phyloP scores from a whole-genome alignment of 768 basidiomycete species.

The Pluteus cervinus region DNA sequence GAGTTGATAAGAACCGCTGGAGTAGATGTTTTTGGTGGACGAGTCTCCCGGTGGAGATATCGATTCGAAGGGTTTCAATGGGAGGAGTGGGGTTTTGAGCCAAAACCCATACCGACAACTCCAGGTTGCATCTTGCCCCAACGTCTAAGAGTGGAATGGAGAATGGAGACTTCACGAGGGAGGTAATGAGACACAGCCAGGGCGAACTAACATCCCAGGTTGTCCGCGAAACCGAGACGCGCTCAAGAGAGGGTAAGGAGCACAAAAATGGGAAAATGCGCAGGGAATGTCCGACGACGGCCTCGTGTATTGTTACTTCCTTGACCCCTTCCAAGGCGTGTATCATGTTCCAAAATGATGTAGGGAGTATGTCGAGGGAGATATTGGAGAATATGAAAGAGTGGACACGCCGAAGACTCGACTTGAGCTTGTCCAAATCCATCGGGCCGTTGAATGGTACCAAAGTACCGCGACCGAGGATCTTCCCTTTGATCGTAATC shows the following conservation, averaged over 20 bases:
- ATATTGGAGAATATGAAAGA: conserved; percentile 18
- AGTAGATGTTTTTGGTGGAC: too few relatives aligned
- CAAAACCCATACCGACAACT: conserved; percentile 21
- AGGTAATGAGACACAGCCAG: conserved; percentile 10
- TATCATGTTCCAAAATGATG: conserved; percentile 20
- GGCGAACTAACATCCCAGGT: conserved; percentile 11
- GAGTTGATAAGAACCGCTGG: too few relatives aligned
- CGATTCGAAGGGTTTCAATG: conserved; percentile 16
- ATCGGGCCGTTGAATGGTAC: conserved; percentile 11
- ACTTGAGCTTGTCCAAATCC: conserved; percentile 9
- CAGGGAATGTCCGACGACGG: conserved; percentile 15
- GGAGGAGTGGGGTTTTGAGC: conserved; percentile 16
- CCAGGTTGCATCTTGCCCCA: too few relatives aligned
- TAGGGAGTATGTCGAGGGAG: conserved; percentile 18
- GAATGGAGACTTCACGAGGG: conserved; percentile 11
- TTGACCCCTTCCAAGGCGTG: conserved; percentile 19
- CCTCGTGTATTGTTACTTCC: conserved; percentile 18
- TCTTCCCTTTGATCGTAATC: conserved; percentile 12
- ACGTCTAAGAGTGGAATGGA: conserved; percentile 17
- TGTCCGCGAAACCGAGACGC: conserved; percentile 21
- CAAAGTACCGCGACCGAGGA: background rate
- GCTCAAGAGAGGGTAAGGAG: conserved; percentile 19
- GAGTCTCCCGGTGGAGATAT: too few relatives aligned
- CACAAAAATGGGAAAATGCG: conserved; percentile 21
- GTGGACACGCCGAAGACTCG: conserved; percentile 10